Evolutionary conservation across 2,329 filamentous ascomycete species (phyloP), one percentile per base, ranked within the genome.

Genomic region (Hymenoscyphus occultus): DNA sequence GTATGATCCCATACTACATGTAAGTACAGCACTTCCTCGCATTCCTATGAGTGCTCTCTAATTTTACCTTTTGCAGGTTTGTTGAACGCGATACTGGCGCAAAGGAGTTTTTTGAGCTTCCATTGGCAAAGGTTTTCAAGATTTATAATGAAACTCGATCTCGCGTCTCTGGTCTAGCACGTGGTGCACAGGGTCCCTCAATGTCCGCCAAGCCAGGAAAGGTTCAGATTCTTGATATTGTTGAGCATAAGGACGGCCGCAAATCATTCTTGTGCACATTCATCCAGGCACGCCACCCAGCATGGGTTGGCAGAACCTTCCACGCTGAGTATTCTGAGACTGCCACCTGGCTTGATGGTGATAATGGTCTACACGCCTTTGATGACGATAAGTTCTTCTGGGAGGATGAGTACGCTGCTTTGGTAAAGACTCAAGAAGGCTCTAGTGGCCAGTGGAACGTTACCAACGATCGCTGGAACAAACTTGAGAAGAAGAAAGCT

Each of bases 151-250:
- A 51, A 16, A 59, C 64, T 7, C 3, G 42, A 7, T 19, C 39
- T 6, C 2, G 32, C 28, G 3, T 45, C 39, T 12, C 61, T 19
- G 64, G 64, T 16, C 39, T 40, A 16, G 64, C 28, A 35, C 56
- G 61, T n/a, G 51, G 39, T 22, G 54, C 45, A 16, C 39, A 48
- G 2, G 64, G 64, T 3, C 64, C 64, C 35, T 63, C 61, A 0
- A 65, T 65, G 64, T 65, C 64, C 22, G 58, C 64, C 13, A 60
- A 31, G 10, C 64, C 64, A 19, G 64, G 64, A 31, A 65, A 65
- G 39, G 59, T 65, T 39, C 22, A 13, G 16, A 51, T 65, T 22
- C 2, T 60, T 40, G 64, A 58, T 13, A 61, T 59, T 13, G 19
- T 14, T 14, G 48, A 35, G 6, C 51, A 61, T 14, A n/a, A 35